A percentile compares a stretch with the other conserved stretches of the same genome.
Conservation (phyloP, 2,329 filamentous ascomycete genomes). For the Truncatella angustata region DNA sequence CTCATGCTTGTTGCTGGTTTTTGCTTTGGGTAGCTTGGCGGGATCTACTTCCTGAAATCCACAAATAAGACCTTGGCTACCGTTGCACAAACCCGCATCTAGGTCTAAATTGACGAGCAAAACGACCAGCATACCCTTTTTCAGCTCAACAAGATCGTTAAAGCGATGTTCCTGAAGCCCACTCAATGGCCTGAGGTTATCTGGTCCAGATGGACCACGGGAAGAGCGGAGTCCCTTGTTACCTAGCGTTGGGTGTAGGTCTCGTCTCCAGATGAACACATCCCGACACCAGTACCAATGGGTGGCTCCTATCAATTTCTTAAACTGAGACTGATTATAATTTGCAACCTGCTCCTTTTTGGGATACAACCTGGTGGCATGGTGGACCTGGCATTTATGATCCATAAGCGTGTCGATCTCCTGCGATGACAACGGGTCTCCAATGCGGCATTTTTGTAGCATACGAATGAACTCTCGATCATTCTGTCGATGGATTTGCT, state of each 20-base stretch:
- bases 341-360: conserved; percentile 35
- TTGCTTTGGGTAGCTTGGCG: conserved; percentile 25
- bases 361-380: conserved; percentile 44
- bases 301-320: conserved; percentile 26
- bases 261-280: conserved; percentile 34
- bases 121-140: conserved; percentile 50
- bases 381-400: conserved; percentile 37
- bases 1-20: conserved; percentile 13
- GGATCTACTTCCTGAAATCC: conserved; percentile 38
- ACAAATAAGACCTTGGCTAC: conserved; percentile 43
- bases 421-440: conserved; percentile 26
- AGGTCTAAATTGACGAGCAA: conserved; percentile 50
- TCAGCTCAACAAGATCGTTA: conserved; percentile 41
- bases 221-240: conserved; percentile 20
- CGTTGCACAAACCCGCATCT: conserved; percentile 40
- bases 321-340: conserved; percentile 33
- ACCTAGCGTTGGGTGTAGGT: conserved; percentile 25
- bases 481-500: conserved; percentile 54
- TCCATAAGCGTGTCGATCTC: conserved; percentile 44
- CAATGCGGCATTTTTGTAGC: conserved; percentile 41
- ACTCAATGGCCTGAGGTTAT: conserved; percentile 22
- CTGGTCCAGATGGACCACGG: conserved; percentile 15
- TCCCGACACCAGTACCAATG: conserved; percentile 36
- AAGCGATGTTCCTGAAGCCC: conserved; percentile 45
- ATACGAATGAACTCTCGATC: conserved; percentile 53